Evolutionary conservation across 192 early-diverging fungal genomes (phyloP), one percentile per base, ranked within the genome.

Genomic region (Coemansia javaensis): DNA sequence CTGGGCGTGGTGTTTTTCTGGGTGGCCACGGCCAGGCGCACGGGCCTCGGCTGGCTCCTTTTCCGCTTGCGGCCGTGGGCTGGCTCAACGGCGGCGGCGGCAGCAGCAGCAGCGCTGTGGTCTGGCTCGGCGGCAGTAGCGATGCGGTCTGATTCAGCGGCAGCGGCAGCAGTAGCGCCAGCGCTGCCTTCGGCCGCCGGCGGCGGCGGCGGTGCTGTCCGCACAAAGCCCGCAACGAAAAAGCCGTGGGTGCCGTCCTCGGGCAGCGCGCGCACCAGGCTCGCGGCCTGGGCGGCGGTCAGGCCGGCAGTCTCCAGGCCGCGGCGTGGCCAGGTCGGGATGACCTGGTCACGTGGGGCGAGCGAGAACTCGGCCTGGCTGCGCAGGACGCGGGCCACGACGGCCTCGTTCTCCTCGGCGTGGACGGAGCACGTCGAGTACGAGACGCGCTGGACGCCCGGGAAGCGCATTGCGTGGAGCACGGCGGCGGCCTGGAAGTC

Each of bases 371-470:
- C 75, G 35, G 44, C 64, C 41, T 85, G 73, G 4, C 50, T 47
- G 11, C 34, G 51, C 10, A 97, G 64, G 1, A 89, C 77, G 4
- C 75, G 63, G 17, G 81, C 77, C n/a, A 98, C 91, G 1, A 99
- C 96, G 7, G 84, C 82, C 53, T 99, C 96, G 72, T 99, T 97
- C 56, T 99, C 96, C 62, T 84, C 75, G 0, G 74, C 73, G 56
- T 97, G 87, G 36, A 93, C 84, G 6, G 96, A 99, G 62, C 96
- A 99, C 2, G 96, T 99, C 30, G 96, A 99, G 58, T 99, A 99
- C 9, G 85, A 82, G 16, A 99, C 78, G 48, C 81, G 79, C 42
- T 89, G 81, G n/a, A 90, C 86, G 6, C 66, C 75, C 2, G 90
- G 91, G 58, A 97, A 91, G 32, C 78, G 82, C 72, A 91, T 80